A percentile compares a stretch with the other conserved stretches of the same genome.
Conservation (phyloP, 768 basidiomycete genomes). For the Kwoniella sp. region DNA sequence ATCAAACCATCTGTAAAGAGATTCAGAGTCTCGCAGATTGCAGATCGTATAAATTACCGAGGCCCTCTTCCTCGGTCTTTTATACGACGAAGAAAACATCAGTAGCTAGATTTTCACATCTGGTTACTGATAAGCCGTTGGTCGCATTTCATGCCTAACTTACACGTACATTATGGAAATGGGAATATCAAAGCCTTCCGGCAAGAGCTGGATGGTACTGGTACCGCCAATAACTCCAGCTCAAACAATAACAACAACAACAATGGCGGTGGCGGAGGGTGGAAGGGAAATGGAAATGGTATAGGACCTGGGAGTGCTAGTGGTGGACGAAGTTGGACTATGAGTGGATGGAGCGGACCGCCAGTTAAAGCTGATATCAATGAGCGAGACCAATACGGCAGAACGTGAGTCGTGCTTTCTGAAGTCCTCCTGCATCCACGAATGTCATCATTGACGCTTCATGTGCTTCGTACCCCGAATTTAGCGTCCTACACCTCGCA, state of each 20-base stretch:
- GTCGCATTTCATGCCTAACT: conserved; percentile 39
- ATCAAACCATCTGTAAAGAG: background rate
- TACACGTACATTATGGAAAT: conserved; percentile 49
- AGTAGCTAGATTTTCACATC: background rate
- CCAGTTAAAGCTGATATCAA: conserved; percentile 53
- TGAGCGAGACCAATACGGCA: conserved; percentile 50
- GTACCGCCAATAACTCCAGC: background rate
- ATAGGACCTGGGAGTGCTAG: conserved; percentile 32
- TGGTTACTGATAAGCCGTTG: background rate
- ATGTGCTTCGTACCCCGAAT: conserved; percentile 22
- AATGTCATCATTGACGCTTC: background rate
- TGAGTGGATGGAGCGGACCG: conserved; percentile 28
- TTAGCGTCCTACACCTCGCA: conserved; percentile 79
- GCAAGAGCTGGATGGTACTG: conserved; percentile 42
- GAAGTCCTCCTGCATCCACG: background rate
- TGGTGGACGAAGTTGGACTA: conserved; percentile 43
- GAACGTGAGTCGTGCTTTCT: conserved; percentile 42
- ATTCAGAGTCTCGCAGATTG: no score
- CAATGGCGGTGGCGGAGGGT: conserved; percentile 14
- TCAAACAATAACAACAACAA: conserved; percentile 4
- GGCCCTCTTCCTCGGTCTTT: conserved; percentile 1
- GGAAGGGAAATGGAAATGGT: background rate
- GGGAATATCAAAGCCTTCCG: conserved; percentile 51
- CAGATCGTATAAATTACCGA: background rate
- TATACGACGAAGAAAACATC: background rate